Evolutionary conservation across 176 grass and related monocot genomes (phyloP).

Genomic region (Luzula sylvatica): DNA sequence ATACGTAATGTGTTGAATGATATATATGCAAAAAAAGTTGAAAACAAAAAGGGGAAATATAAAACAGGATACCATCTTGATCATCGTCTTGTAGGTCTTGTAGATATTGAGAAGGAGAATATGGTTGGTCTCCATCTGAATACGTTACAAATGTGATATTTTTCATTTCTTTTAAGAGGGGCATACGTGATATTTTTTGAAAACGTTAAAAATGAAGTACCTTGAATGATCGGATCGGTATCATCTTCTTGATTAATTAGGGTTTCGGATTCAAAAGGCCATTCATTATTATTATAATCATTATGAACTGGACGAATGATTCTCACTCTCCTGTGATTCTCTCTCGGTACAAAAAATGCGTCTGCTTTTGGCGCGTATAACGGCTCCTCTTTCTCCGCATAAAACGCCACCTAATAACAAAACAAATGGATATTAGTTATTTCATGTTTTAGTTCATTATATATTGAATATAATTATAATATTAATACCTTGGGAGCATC

Average conservation of each 20-base stretch:
- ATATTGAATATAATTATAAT: not conserved
- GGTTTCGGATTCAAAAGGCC: too few species aligned
- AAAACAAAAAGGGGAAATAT: too few species aligned
- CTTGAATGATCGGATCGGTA: too few species aligned
- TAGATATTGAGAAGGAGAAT: conserved; percentile 5
- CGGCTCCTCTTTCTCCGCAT: conserved; percentile 4
- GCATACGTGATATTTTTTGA: too few species aligned
- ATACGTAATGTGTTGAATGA: conserved; percentile 1
- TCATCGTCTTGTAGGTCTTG: too few species aligned
- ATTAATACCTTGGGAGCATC: conserved; percentile 12
- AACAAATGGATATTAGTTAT: conserved; percentile 3
- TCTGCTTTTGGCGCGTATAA: conserved; percentile 14
- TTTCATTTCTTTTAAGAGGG: too few species aligned
- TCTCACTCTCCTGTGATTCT: conserved; percentile 4
- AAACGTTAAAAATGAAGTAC: too few species aligned
- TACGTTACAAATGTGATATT: too few species aligned
- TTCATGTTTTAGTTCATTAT: not conserved
- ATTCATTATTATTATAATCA: too few species aligned
- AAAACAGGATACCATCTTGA: conserved; percentile 8
- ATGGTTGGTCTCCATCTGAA: conserved; percentile 2
- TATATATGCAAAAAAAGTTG: too few species aligned
- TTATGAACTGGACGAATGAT: not conserved
- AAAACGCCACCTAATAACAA: conserved; percentile 1
- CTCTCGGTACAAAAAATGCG: conserved; percentile 19
- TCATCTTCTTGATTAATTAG: too few species aligned